Conservation (phyloP, 306 rosid species). For the Quercus aquifolioides region DNA sequence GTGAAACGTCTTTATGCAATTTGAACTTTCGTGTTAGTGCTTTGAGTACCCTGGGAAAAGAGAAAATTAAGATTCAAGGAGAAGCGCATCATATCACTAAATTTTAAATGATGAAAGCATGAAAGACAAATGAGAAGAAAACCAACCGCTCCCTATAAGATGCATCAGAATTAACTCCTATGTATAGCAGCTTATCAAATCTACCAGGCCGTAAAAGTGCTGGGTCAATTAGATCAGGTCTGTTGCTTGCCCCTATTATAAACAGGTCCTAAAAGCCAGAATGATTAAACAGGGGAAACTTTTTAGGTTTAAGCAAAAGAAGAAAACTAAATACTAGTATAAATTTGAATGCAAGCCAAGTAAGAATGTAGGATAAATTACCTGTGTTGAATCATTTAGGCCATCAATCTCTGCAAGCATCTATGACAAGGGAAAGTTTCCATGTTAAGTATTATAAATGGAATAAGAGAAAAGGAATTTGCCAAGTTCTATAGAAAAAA, state of each 20-base stretch:
- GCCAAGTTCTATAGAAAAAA: not conserved
- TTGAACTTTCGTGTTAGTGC: constrained; percentile 90
- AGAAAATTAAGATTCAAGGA: not conserved
- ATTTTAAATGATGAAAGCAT: not conserved
- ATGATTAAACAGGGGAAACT: constrained; percentile 10
- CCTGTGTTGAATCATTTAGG: constrained; percentile 90
- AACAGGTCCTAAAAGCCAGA: constrained; percentile 66
- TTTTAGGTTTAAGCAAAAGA: constrained; percentile 9
- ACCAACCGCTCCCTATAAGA: constrained; percentile 79
- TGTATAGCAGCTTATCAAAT: constrained; percentile 87
- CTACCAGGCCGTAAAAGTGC: constrained; percentile 95
- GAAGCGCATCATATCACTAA: not conserved
- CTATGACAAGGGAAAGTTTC: constrained; percentile 38
- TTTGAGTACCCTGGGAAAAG: constrained; percentile 61
- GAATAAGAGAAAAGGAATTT: constrained; percentile 3
- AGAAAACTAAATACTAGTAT: not conserved
- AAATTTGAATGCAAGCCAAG: not conserved
- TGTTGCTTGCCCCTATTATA: constrained; percentile 96
- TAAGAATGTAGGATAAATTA: constrained; percentile 14
- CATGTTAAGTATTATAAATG: constrained; percentile 20
- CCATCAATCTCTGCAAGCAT: constrained; percentile 99
- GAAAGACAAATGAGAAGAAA: not conserved
- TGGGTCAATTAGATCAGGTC: constrained; percentile 95
- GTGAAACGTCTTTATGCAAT: constrained; percentile 70
- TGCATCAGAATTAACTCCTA: constrained; percentile 87